Percentiles rank a stretch among this genome's conserved stretches.
phyloP scores from a whole-genome alignment of 345 rosid genomes.

The Hibiscus syriacus region DNA sequence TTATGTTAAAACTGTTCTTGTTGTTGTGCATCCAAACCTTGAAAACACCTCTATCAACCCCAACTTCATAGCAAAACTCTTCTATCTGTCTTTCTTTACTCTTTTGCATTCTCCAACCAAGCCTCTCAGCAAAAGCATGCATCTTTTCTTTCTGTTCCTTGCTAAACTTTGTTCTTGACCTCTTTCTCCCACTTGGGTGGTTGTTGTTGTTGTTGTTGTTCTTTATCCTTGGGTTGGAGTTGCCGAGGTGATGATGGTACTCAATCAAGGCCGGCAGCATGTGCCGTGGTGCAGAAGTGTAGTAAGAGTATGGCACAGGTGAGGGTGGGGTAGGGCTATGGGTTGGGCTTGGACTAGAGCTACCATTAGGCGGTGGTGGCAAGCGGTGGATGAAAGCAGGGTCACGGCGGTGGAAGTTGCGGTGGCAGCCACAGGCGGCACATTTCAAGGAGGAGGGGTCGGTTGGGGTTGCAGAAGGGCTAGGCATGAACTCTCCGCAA shows the following conservation, averaged over 20 bases:
- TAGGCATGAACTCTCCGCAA: constrained; percentile 85
- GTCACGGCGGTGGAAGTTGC: constrained; percentile 83
- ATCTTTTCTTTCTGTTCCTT: constrained; percentile 64
- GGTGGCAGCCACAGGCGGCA: constrained; percentile 93
- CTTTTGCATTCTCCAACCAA: constrained; percentile 67
- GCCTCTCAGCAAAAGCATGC: constrained; percentile 54
- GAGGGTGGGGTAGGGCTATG: constrained; percentile 31
- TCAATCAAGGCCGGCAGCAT: constrained; percentile 45
- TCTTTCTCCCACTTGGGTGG: constrained; percentile 29
- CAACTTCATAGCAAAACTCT: constrained; percentile 50
- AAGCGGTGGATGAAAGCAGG: constrained; percentile 20
- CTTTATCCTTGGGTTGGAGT: constrained; percentile 8
- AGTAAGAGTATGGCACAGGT: constrained; percentile 53
- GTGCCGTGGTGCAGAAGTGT: constrained; percentile 58
- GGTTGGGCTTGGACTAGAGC: constrained; percentile 29
- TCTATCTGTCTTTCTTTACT: constrained; percentile 37
- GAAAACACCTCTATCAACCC: constrained; percentile 61
- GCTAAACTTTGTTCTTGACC: constrained; percentile 64
- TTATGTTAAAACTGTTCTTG: constrained; percentile 40
- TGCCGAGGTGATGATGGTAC: constrained; percentile 12
- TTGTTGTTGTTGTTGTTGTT: not conserved
- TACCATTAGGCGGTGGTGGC: constrained; percentile 12
- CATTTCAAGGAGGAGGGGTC: constrained; percentile 58
- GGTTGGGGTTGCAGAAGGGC: constrained; percentile 18
- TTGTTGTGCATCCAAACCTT: constrained; percentile 88